These are phyloP conservation scores for Apiospora saccharicola DNA, from an alignment of 2,329 filamentous ascomycete genomes.

Conservation along the genomic window DNA sequence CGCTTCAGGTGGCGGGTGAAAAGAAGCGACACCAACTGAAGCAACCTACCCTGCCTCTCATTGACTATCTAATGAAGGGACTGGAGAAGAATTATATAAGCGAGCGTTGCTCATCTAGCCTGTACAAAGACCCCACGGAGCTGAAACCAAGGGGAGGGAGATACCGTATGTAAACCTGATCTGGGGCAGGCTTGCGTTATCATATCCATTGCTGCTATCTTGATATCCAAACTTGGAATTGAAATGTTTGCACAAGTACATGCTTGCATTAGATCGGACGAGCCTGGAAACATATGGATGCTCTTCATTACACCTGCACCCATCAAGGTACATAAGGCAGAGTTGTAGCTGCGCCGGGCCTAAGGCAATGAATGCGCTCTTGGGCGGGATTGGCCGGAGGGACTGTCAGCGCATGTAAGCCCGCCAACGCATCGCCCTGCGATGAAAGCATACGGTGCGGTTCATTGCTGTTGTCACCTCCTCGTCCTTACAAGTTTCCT, in stretches of 20 bases:
- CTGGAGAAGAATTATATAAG: background rate
- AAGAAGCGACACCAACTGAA: background rate
- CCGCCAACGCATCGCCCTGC: constrained; percentile 3
- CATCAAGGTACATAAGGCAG: background rate
- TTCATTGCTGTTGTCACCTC: background rate
- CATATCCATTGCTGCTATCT: background rate
- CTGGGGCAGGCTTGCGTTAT: background rate
- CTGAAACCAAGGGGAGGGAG: background rate
- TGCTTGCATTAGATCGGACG: background rate
- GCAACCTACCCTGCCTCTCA: background rate
- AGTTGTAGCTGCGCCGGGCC: background rate
- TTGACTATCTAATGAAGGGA: background rate
- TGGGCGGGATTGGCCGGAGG: background rate
- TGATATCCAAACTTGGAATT: background rate
- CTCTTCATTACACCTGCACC: background rate
- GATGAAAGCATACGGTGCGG: background rate
- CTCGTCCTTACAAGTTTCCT: background rate
- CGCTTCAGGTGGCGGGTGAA: background rate
- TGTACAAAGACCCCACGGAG: background rate
- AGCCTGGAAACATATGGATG: background rate
- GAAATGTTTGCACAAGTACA: constrained; percentile 2
- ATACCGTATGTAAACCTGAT: background rate
- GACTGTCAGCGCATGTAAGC: constrained; percentile 1
- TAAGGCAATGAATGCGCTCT: background rate
- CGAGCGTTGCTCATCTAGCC: background rate